phyloP scores from a whole-genome alignment of 257 asterid species.

The Penstemon eatonii region DNA sequence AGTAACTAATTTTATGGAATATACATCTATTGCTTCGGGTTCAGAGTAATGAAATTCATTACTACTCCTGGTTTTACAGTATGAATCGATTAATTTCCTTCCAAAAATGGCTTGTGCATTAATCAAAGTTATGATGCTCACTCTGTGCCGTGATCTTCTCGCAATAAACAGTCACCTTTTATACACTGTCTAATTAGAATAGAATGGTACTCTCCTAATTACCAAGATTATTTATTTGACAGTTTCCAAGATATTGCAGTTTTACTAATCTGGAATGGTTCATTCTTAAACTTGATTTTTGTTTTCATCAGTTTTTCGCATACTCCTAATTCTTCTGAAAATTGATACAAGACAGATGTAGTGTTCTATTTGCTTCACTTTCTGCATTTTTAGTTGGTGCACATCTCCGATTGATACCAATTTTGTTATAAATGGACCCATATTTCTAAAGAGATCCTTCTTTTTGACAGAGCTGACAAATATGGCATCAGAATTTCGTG shows the following conservation, averaged over 20 bases:
- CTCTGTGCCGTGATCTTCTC: constrained; percentile 6
- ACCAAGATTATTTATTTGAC: too few species aligned
- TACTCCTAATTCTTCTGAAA: not conserved
- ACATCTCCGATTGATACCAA: constrained; percentile 12
- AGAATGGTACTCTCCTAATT: not conserved
- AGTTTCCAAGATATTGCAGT: too few species aligned
- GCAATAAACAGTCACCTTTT: not conserved
- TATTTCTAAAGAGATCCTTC: constrained; percentile 1
- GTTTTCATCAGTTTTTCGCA: too few species aligned
- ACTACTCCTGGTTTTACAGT: not conserved
- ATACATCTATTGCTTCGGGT: too few species aligned
- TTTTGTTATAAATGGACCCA: not conserved
- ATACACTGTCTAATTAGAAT: not conserved
- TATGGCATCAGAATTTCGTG: constrained; percentile 48
- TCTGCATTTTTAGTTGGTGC: constrained; percentile 4
- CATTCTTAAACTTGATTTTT: too few species aligned
- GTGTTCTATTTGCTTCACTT: not conserved
- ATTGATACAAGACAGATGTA: not conserved
- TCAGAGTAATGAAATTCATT: not conserved
- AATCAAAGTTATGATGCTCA: not conserved
- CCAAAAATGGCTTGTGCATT: not conserved
- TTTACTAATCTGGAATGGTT: too few species aligned
- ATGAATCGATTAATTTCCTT: not conserved
- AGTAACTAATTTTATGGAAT: too few species aligned
- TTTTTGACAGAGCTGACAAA: constrained; percentile 48